Evolutionary conservation across 129 eudicot species (phyloP).

Genomic region (Centrapalus pauciflorus): DNA sequence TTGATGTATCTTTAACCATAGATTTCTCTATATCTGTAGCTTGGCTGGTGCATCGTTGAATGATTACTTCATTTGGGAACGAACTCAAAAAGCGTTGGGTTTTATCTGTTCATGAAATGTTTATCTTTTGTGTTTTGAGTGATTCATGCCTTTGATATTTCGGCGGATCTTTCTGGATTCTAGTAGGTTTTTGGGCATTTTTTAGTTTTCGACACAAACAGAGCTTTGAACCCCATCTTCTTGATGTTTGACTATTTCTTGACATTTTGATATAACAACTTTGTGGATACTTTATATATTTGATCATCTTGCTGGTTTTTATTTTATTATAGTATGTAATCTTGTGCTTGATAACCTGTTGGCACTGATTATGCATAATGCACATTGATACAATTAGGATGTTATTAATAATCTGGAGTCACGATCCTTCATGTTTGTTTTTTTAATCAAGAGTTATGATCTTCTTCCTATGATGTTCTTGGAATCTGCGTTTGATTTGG

Average conservation of each 20-base stretch:
- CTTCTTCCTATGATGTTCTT: conserved; percentile 2
- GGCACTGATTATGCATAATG: conserved; percentile 10
- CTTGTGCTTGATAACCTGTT: conserved; percentile 9
- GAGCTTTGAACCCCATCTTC: conserved; percentile 19
- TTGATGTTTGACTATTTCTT: conserved; percentile 27
- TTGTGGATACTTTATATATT: conserved; percentile 8
- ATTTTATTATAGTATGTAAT: conserved; percentile 1
- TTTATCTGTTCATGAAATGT: conserved; percentile 20
- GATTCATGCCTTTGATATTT: conserved; percentile 1
- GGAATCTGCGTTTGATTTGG: conserved; percentile 16
- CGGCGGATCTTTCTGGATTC: conserved; percentile 4
- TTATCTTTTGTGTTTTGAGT: conserved; percentile 8
- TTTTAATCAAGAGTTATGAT: conserved; percentile 10
- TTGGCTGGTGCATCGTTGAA: conserved; percentile 15
- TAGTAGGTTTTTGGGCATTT: conserved; percentile 7
- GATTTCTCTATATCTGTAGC: conserved; percentile 11
- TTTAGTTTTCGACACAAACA: conserved; percentile 10
- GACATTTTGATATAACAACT: conserved; percentile 6
- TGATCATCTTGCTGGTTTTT: conserved; percentile 16
- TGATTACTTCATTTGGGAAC: conserved; percentile 15
- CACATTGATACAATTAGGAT: conserved; percentile 11
- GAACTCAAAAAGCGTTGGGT: not conserved
- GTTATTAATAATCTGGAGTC: not conserved
- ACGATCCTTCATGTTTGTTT: conserved; percentile 3
- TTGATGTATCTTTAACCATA: not conserved